Evolutionary conservation across 1,284 basidiomycete species (phyloP).

Genomic region (Moniliophthora roreri): DNA sequence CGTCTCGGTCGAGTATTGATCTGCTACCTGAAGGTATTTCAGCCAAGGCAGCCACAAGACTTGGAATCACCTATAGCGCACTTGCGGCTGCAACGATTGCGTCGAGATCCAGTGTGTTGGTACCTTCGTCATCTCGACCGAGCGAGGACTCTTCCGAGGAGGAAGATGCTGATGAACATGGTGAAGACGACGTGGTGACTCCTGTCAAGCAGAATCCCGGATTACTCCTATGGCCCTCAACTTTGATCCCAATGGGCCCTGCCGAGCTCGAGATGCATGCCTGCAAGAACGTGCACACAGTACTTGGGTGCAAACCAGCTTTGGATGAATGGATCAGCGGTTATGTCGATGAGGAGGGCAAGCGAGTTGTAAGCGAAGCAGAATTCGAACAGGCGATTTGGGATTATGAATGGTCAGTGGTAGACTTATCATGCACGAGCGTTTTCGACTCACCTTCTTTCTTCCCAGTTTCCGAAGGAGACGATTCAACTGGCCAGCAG

Average conservation of each 20-base stretch:
- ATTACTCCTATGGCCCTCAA: slow-evolving; percentile 52
- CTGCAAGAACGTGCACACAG: slow-evolving; percentile 60
- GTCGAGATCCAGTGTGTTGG: not conserved
- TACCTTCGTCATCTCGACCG: slow-evolving; percentile 3
- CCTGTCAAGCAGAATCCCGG: slow-evolving; percentile 43
- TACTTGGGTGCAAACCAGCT: slow-evolving; percentile 61
- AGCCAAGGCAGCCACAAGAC: slow-evolving; percentile 40
- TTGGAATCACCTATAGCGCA: slow-evolving; percentile 39
- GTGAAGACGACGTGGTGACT: not conserved
- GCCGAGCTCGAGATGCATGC: slow-evolving; percentile 69
- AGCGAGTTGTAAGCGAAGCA: slow-evolving; percentile 35
- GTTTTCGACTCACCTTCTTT: slow-evolving; percentile 8
- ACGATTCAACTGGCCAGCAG: slow-evolving; percentile 58
- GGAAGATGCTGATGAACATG: not conserved
- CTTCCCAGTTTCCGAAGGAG: slow-evolving; percentile 53
- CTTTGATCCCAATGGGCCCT: slow-evolving; percentile 56
- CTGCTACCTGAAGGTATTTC: slow-evolving; percentile 31
- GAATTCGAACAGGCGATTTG: slow-evolving; percentile 56
- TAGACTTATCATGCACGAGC: slow-evolving; percentile 9
- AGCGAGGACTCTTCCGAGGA: slow-evolving; percentile 1
- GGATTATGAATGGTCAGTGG: slow-evolving; percentile 66
- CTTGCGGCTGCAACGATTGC: slow-evolving; percentile 23
- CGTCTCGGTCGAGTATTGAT: slow-evolving; percentile 1
- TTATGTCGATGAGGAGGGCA: slow-evolving; percentile 39
- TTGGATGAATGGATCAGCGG: slow-evolving; percentile 48